Conservation (phyloP, 768 basidiomycete genomes). For the Termitomyces sp. region DNA sequence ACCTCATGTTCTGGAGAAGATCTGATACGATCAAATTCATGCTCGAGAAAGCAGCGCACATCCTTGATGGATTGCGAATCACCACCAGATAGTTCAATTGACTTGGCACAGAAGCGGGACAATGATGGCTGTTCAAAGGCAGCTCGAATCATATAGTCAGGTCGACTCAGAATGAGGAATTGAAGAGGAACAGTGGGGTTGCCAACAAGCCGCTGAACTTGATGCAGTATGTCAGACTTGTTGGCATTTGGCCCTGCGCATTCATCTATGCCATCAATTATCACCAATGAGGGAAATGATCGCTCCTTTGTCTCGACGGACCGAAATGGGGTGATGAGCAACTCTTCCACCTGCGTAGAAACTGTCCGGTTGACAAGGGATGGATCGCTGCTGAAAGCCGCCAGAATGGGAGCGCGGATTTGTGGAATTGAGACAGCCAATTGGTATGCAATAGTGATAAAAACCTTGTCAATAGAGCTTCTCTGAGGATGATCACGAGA, state of each 20-base stretch:
- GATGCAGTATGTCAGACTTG: not conserved
- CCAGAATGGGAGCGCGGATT: not conserved
- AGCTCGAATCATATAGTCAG: conserved; percentile 1
- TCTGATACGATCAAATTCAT: conserved; percentile 5
- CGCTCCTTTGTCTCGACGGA: not conserved
- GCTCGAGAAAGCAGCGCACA: not conserved
- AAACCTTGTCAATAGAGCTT: not conserved
- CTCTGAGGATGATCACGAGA: not conserved
- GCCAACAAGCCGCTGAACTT: not conserved
- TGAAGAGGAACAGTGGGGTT: not conserved
- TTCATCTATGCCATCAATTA: not conserved
- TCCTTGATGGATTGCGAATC: not conserved
- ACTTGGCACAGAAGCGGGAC: not conserved
- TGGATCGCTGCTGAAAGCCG: not conserved
- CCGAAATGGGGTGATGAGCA: not conserved
- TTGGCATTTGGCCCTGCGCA: not conserved
- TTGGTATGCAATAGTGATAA: not conserved
- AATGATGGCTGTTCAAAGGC: not conserved
- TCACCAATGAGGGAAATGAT: not conserved
- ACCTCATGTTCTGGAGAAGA: not conserved
- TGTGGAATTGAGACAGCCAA: not conserved
- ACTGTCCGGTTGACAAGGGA: not conserved
- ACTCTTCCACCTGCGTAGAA: not conserved
- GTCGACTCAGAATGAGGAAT: conserved; percentile 12
- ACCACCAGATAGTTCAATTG: not conserved